Base-by-base conservation (phyloP, 2,329 filamentous ascomycete species). In the Colletotrichum agaves region DNA sequence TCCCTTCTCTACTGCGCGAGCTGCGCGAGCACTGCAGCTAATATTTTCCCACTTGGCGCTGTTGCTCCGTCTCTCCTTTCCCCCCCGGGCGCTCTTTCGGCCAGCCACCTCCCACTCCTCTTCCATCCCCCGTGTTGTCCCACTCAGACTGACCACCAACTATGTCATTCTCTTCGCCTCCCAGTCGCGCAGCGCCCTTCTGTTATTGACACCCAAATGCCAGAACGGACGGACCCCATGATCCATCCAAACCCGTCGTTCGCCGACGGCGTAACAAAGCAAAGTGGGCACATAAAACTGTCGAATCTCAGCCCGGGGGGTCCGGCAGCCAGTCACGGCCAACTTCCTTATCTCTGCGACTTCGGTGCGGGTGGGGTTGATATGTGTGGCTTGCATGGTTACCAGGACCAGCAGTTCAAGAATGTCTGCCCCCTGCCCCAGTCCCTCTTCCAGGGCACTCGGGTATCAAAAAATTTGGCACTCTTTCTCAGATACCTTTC, bases 281-380 rank as follows among this genome's bases (percentile, higher is more conserved):
- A 50, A 67, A 67, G 63, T 67, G 60, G 63, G 31, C 27, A 56
- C 19, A 33, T 49, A 17, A 19, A 33, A 52, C 52, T 59, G 43
- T 59, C 56, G 31, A 49, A 61, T 49, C 19, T 43, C 43, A 19
- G n/a, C 44, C 44, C 21, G 39, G 27, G 39, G 47, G 49, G 46
- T 21, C 31, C 19, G 7, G 12, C 52, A 55, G 21, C 47, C 64
- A 67, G 27, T 67, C 61, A 67, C 43, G 49, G 46, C 23, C 17
- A 13, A n/a, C 23, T 59, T 59, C 41, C 64, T 67, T 64, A 67
- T 67, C 64, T 67, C 47, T 67, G 46, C 37, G 61, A 65, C 63
- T 35, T 65, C 23, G 47, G 62, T 52, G 55, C 47, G 57, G 50
- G 64, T 57, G 64, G 64, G 61, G 23, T 31, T 23, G 57, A 44